These are phyloP conservation scores for Priceomyces carsonii DNA, from an alignment of 805 yeast genomes.

Conservation along the genomic window DNA sequence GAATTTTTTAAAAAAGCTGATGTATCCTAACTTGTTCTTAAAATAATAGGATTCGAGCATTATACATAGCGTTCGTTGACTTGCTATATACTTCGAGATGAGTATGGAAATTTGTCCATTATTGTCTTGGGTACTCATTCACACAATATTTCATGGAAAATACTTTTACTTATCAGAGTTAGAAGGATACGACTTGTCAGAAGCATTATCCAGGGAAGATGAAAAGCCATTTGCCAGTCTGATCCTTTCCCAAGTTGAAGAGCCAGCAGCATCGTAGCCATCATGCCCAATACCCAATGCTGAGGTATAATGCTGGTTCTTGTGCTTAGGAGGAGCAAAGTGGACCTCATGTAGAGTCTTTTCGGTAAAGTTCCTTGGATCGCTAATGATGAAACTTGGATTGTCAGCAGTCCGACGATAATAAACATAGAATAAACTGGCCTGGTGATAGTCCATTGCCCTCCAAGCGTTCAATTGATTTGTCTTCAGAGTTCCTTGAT, in stretches of 20 bases:
- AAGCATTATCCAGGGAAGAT: too few relatives aligned
- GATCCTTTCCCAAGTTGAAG: constrained; percentile 38
- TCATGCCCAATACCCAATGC: constrained; percentile 9
- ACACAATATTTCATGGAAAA: too few relatives aligned
- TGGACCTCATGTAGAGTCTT: constrained; percentile 29
- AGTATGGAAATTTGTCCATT: too few relatives aligned
- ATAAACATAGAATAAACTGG: constrained; percentile 44
- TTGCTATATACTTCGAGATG: too few relatives aligned
- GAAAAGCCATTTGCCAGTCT: constrained; percentile 33
- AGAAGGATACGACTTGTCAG: too few relatives aligned
- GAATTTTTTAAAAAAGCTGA: too few relatives aligned
- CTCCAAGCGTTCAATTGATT: constrained; percentile 33
- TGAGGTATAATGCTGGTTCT: constrained; percentile 4
- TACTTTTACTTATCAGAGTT: too few relatives aligned
- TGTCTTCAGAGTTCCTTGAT: constrained; percentile 14
- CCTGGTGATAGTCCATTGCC: constrained; percentile 35
- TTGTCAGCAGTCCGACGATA: constrained; percentile 52
- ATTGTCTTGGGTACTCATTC: too few relatives aligned
- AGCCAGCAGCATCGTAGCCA: constrained; percentile 1
- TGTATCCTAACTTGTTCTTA: too few relatives aligned
- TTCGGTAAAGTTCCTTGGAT: constrained; percentile 46
- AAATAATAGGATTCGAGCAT: too few relatives aligned
- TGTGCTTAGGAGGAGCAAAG: constrained; percentile 18
- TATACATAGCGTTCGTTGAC: too few relatives aligned
- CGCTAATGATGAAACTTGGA: constrained; percentile 52